phyloP scores from a whole-genome alignment of 2,329 filamentous ascomycete genomes.

The Talaromyces sp. region DNA sequence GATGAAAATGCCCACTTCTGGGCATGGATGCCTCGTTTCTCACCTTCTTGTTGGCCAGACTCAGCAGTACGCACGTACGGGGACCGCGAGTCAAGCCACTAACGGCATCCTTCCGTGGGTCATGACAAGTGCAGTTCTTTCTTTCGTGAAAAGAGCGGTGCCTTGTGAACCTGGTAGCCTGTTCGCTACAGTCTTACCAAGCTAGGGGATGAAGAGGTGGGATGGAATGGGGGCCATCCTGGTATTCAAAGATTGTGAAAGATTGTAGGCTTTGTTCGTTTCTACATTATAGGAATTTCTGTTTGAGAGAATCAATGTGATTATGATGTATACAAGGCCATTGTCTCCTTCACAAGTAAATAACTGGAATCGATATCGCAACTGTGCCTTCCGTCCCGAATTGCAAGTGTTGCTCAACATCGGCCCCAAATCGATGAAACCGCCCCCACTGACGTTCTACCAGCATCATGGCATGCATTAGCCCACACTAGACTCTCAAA shows the following conservation, averaged over 20 bases:
- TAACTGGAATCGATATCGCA: not conserved
- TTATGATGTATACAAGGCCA: not conserved
- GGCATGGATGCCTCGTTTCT: not conserved
- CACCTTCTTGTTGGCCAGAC: not conserved
- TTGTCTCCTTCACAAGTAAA: not conserved
- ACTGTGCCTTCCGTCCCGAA: not conserved
- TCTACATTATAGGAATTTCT: not conserved
- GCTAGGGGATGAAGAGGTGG: not conserved
- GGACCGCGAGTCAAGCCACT: constrained; percentile 4
- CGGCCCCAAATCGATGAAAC: constrained; percentile 15
- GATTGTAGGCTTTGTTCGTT: not conserved
- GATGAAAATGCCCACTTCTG: not conserved
- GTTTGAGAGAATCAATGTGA: not conserved
- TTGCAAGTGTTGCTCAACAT: not conserved
- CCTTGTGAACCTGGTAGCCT: not conserved
- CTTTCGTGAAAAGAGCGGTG: not conserved
- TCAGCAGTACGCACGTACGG: not conserved
- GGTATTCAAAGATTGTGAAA: not conserved
- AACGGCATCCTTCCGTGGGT: not conserved
- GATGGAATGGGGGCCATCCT: not conserved
- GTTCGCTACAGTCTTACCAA: not conserved
- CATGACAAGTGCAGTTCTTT: not conserved
- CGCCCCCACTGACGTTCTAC: constrained; percentile 11
- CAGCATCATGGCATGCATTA: constrained; percentile 9
- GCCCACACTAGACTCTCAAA: not conserved